Evolutionary conservation across 225 moss, liverwort and hornwort genomes (phyloP), one percentile per base, ranked within the genome.

Genomic region (Marchantia paleacea): DNA sequence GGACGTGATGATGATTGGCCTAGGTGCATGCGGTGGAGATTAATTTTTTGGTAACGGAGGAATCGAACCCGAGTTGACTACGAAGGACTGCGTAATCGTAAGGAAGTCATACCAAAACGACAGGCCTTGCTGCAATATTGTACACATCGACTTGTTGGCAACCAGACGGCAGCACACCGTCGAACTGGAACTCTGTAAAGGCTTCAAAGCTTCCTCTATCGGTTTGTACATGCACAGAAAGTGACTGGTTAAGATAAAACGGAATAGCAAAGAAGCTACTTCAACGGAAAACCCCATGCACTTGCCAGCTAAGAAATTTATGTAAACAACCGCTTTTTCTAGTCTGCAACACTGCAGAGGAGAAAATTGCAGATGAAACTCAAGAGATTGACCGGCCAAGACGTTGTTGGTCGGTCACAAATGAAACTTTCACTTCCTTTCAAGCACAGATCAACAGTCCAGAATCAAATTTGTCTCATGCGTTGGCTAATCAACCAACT

Each of bases 141-240:
- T 92, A 93, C 20, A 95, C 92, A 75, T 95, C 95, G 65, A 85
- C 84, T 89, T 95, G 92, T 39, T 89, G 86, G 30, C 89, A 90
- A 54, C 78, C 83, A 22, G 90, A 87, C 50, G 93, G 93, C 50
- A 95, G 80, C 55, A 95, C 93, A 14, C 85, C 93, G 87, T 95
- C 95, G 63, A 95, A 95, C 14, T 93, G 92, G 75, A 95, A 95
- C 72, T 95, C 92, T 10, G 89, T 93, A 87, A 95, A 95, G 82
- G 93, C 95, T 76, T 89, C 81, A 79, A 95, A 95, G 82, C 89
- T 95, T 82, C 92, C 91, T 78, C 93, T 92, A 49, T 49, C 10
- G 28, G 48, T 48, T n/a, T 10, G 50, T 60, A 72, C 57, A 55
- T 20, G 31, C 49, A 63, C 0, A 13, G 10, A 70, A 52, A 67